These are phyloP conservation scores for Pichia cephalocereana DNA, from an alignment of 805 yeast genomes.

Conservation along the genomic window DNA sequence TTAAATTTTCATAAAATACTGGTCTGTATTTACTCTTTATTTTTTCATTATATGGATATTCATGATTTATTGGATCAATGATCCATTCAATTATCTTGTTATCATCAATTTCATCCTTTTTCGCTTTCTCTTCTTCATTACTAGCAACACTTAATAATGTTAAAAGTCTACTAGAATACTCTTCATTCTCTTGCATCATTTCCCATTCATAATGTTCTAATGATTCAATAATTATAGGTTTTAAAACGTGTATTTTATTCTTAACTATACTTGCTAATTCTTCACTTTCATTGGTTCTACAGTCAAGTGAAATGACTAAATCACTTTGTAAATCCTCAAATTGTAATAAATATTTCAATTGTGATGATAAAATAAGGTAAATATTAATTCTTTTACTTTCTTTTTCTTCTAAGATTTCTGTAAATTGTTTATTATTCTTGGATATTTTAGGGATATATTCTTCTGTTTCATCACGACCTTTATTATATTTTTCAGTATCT, in stretches of 20 bases:
- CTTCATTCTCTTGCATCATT: slow-evolving; percentile 8
- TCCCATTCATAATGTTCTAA: slow-evolving; percentile 32
- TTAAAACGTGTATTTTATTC: slow-evolving; percentile 33
- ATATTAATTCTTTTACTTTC: slow-evolving; percentile 21
- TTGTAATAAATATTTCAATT: slow-evolving; percentile 28
- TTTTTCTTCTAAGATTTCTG: slow-evolving; percentile 13
- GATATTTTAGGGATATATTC: slow-evolving; percentile 26
- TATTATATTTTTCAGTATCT: slow-evolving; percentile 1
- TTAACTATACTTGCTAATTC: slow-evolving; percentile 5
- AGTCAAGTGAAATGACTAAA: slow-evolving; percentile 41
- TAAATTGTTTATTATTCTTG: slow-evolving; percentile 21
- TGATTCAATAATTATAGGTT: slow-evolving; percentile 35
- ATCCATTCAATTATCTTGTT: slow-evolving; percentile 25
- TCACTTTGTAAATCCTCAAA: slow-evolving; percentile 31
- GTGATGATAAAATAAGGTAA: slow-evolving; percentile 39
- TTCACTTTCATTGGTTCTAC: slow-evolving; percentile 17
- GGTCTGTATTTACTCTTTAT: slow-evolving; percentile 9
- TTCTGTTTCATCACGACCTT: slow-evolving; percentile 14
- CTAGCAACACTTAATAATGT: slow-evolving; percentile 15
- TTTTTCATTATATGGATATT: slow-evolving; percentile 14
- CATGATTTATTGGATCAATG: slow-evolving; percentile 9
- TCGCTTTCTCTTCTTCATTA: slow-evolving; percentile 6
- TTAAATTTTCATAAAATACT: slow-evolving; percentile 6
- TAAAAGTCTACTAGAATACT: slow-evolving; percentile 10
- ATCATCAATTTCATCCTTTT: background rate